Percentiles rank a stretch among this genome's conserved stretches.
phyloP scores from a whole-genome alignment of 192 early-diverging fungal species.

The Coemansia sp. region DNA sequence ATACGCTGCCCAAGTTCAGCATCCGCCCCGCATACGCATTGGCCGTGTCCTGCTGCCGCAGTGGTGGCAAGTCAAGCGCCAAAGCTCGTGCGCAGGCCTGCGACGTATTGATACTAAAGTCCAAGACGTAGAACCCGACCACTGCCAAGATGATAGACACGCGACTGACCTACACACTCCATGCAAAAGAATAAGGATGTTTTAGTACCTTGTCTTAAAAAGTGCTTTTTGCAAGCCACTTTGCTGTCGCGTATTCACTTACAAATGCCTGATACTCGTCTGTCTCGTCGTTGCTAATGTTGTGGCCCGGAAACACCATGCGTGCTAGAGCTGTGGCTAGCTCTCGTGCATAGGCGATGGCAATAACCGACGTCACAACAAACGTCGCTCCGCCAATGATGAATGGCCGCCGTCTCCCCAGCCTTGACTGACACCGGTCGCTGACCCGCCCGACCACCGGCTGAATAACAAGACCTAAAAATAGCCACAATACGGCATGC shows the following conservation, averaged over 20 bases:
- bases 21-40: conserved; percentile 88
- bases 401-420: conserved; percentile 85
- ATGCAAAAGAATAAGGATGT: no score
- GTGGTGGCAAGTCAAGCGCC: conserved; percentile 82
- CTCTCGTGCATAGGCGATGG: conserved; percentile 50
- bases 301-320: background rate
- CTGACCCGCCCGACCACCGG: conserved; percentile 84
- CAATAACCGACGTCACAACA: conserved; percentile 39
- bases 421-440: conserved; percentile 68
- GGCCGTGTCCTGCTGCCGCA: conserved; percentile 78
- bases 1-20: conserved; percentile 83
- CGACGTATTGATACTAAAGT: conserved; percentile 93
- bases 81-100: conserved; percentile 85
- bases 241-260: no score
- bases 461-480: conserved; percentile 67
- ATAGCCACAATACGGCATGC: background rate
- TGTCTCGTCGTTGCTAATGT: background rate
- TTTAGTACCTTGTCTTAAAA: no score
- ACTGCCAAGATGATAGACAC: conserved; percentile 77
- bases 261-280: conserved; percentile 20
- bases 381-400: conserved; percentile 72
- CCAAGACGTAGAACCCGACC: conserved; percentile 83
- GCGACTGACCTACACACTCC: conserved; percentile 42
- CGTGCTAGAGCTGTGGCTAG: conserved; percentile 21
- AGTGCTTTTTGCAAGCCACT: no score